Evolutionary conservation across 192 early-diverging fungal genomes (phyloP).

Genomic region (Backusella mclennaniae): DNA sequence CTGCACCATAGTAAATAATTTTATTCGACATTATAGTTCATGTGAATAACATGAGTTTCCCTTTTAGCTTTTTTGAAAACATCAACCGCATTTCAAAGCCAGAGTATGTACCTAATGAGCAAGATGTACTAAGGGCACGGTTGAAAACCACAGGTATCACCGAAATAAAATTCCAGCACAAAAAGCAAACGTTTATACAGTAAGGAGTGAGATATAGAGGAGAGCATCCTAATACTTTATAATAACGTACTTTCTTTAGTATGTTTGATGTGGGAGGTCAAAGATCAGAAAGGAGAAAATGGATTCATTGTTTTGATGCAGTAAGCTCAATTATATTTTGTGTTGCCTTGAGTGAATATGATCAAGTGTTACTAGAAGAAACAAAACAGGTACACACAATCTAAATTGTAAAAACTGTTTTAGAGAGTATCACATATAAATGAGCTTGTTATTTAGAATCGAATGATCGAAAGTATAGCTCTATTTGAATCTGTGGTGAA

Average conservation of each 20-base stretch:
- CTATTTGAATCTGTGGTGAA: slow-evolving; percentile 92
- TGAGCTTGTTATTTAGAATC: slow-evolving; percentile 58
- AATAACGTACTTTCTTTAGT: slow-evolving; percentile 26
- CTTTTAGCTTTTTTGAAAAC: slow-evolving; percentile 83
- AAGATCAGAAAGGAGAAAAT: slow-evolving; percentile 80
- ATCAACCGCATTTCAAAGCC: slow-evolving; percentile 80
- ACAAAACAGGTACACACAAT: slow-evolving; percentile 50
- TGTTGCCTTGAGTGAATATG: slow-evolving; percentile 90
- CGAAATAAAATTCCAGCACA: slow-evolving; percentile 87
- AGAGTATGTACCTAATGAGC: slow-evolving; percentile 87
- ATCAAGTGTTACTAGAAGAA: slow-evolving; percentile 90
- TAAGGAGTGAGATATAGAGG: slow-evolving; percentile 30
- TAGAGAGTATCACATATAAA: background rate
- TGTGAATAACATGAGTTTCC: slow-evolving; percentile 7
- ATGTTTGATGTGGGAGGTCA: slow-evolving; percentile 92
- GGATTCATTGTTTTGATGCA: slow-evolving; percentile 86
- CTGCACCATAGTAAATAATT: slow-evolving; percentile 77
- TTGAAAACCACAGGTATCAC: slow-evolving; percentile 97
- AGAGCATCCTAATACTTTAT: background rate
- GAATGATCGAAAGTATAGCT: slow-evolving; percentile 88
- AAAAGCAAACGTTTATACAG: slow-evolving; percentile 86
- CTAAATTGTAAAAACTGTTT: background rate
- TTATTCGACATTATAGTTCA: background rate
- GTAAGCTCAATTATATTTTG: slow-evolving; percentile 94
- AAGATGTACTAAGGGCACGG: slow-evolving; percentile 90